Conservation (phyloP, 768 basidiomycete genomes). For the Mycena chlorophos region DNA sequence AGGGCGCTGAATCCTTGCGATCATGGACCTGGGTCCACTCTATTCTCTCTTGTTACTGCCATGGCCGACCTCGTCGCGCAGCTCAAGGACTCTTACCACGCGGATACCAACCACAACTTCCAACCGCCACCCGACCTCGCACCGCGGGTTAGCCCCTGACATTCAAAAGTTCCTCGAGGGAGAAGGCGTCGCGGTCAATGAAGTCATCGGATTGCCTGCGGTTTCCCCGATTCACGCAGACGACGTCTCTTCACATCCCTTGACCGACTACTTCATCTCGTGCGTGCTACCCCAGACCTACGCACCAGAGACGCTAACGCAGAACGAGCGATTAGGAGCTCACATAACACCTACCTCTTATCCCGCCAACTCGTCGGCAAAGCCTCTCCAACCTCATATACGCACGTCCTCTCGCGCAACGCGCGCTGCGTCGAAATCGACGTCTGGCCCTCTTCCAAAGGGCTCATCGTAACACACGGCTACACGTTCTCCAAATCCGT, state of each 20-base stretch:
- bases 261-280: slow-evolving; percentile 54
- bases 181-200: slow-evolving; percentile 28
- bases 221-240: slow-evolving; percentile 37
- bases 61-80: slow-evolving; percentile 17
- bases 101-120: slow-evolving; percentile 19
- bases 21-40: no score
- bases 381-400: slow-evolving; percentile 55
- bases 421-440: slow-evolving; percentile 69
- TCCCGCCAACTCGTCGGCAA: slow-evolving; percentile 57
- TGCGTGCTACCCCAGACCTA: slow-evolving; percentile 21
- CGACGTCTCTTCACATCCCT: slow-evolving; percentile 46
- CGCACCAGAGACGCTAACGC: not conserved
- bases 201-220: slow-evolving; percentile 38
- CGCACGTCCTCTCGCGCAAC: slow-evolving; percentile 49
- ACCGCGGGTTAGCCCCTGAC: slow-evolving; percentile 26
- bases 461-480: slow-evolving; percentile 61
- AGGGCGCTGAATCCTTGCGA: no score
- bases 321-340: slow-evolving; percentile 42
- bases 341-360: slow-evolving; percentile 68
- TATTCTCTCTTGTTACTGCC: not conserved
- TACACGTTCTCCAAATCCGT: slow-evolving; percentile 56
- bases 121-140: slow-evolving; percentile 18
- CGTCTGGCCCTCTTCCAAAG: slow-evolving; percentile 58
- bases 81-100: slow-evolving; percentile 4
- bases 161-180: slow-evolving; percentile 29